Base-by-base conservation (phyloP, 164 flowering plant genomes). In the Brasenia schreberi region DNA sequence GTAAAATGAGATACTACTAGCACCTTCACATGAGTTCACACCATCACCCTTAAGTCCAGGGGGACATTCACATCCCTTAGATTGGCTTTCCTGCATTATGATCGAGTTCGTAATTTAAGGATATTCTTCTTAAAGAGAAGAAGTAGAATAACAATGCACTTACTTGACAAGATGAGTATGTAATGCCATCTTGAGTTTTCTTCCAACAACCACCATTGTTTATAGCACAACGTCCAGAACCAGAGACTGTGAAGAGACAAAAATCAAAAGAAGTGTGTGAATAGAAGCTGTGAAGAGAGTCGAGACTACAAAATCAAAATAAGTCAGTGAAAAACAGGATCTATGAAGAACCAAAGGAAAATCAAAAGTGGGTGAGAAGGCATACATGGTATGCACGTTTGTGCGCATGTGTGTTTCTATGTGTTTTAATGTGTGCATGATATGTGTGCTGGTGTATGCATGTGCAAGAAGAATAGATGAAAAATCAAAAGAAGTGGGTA, bases 141-240 rank as follows among this genome's bases (percentile, higher is more conserved):
- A 60, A 60, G 1, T 17, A 60, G n/a, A 44, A 27, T 1, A 2
- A 11, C 19, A n/a, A 5, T 7, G 63, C 63, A 5, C 95, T 81
- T 72, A 94, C 98, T 33, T 71, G 16, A 66, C 98, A 94, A 69
- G 98, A 97, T 77, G 98, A 89, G 73, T 71, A 87, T 27, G 90
- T 83, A 71, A 60, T 75, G 67, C 92, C 88, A 61, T 77, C 76
- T 73, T 71, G 83, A 52, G 85, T 84, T 68, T 76, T 72, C 80
- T 76, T 84, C 98, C 98, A 94, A 74, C 98, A 94, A n/a, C 98
- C 98, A 52, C 98, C 98, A 73, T 94, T 91, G 65, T 88, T 89
- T 18, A 94, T 77, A 76, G 70, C 90, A 87, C 98, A 94, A 42
- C 89, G 88, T 19, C 80, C 73, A 73, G 85, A 70, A 75, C 97